These are phyloP conservation scores for Tuctoria greenei DNA, from an alignment of 176 grass and related monocot genomes.

Conservation along the genomic window DNA sequence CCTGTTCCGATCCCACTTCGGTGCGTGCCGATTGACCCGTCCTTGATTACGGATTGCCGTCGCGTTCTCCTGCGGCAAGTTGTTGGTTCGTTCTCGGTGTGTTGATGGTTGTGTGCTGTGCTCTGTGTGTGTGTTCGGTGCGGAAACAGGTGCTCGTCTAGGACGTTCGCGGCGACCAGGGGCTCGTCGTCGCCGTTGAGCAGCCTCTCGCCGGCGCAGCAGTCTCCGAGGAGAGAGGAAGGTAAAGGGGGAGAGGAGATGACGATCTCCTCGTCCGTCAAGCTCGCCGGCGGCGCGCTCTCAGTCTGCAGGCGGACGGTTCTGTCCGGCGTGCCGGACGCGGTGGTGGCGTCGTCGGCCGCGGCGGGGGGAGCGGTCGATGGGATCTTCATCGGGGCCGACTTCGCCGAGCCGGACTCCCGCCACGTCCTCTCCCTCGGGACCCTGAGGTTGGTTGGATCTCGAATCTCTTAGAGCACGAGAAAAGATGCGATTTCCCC, in stretches of 20 bases:
- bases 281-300: conserved; percentile 57
- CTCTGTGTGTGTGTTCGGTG: not conserved
- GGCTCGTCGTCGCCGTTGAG: not conserved
- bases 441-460: conserved; percentile 43
- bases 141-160: not conserved
- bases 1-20: not conserved
- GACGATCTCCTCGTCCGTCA: conserved; percentile 60
- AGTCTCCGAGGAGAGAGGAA: too few species aligned
- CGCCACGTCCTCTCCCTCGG: conserved; percentile 83
- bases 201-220: not conserved
- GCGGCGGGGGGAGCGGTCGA: conserved; percentile 54
- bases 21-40: not conserved
- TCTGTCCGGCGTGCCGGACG: conserved; percentile 60
- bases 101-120: not conserved
- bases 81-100: not conserved
- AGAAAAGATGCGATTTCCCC: not conserved
- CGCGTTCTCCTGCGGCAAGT: not conserved
- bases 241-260: conserved; percentile 38
- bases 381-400: conserved; percentile 76
- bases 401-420: conserved; percentile 37
- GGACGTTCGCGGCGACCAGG: conserved; percentile 3
- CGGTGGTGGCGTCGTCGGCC: conserved; percentile 55
- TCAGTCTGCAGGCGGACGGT: conserved; percentile 49
- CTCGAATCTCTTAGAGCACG: not conserved
- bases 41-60: not conserved